Conservation (phyloP, 1,139 yeast species). For the Blastobotrys persicus region DNA sequence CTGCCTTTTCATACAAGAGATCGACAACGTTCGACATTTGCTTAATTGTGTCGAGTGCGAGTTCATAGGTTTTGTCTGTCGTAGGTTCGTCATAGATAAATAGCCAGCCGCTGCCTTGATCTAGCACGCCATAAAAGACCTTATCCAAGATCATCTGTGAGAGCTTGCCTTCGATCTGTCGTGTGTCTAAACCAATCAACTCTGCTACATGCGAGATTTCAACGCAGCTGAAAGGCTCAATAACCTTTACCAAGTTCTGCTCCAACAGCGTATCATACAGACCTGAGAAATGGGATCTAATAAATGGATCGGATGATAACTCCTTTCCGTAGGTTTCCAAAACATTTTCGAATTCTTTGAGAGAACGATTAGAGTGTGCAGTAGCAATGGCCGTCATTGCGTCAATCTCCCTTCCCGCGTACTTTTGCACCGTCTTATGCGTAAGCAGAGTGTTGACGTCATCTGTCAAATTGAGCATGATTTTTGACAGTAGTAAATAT, state of each 20-base stretch:
- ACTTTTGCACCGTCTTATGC: conserved; percentile 78
- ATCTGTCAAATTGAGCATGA: conserved; percentile 85
- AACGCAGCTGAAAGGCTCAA: conserved; percentile 93
- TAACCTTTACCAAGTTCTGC: conserved; percentile 88
- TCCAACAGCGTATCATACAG: conserved; percentile 90
- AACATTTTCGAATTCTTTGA: conserved; percentile 84
- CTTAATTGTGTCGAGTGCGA: conserved; percentile 81
- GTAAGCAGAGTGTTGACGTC: conserved; percentile 77
- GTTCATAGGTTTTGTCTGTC: conserved; percentile 84
- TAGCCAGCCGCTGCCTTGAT: conserved; percentile 98
- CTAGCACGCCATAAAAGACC: conserved; percentile 91
- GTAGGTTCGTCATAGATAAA: conserved; percentile 87
- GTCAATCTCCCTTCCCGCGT: conserved; percentile 70
- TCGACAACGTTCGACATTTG: conserved; percentile 89
- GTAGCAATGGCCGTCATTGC: conserved; percentile 93
- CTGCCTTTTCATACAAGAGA: conserved; percentile 88
- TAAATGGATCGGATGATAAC: conserved; percentile 80
- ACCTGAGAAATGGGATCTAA: conserved; percentile 88
- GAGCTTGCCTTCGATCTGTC: conserved; percentile 90
- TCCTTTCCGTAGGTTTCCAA: conserved; percentile 69
- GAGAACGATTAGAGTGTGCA: conserved; percentile 85
- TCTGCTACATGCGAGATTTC: conserved; percentile 87
- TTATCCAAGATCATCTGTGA: conserved; percentile 96
- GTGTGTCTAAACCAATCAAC: conserved; percentile 81
- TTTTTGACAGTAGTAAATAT: conserved; percentile 87